These are phyloP conservation scores for Penicillium egyptiacum DNA, from an alignment of 495 filamentous ascomycete genomes.

Conservation along the genomic window DNA sequence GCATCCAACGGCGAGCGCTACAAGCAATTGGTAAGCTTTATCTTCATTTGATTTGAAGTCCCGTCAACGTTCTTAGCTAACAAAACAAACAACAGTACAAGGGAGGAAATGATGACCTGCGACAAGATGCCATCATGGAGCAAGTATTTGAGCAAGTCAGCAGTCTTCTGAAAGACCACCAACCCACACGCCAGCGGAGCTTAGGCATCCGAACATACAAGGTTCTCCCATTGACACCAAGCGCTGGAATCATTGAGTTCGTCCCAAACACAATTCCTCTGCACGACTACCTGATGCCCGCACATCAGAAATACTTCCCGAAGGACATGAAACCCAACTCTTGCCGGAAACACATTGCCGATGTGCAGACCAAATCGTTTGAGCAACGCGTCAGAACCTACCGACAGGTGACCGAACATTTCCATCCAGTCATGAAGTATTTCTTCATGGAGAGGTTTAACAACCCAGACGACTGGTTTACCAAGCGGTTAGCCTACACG, in stretches of 20 bases:
- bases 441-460: constrained; percentile 96
- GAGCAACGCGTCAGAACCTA: constrained; percentile 73
- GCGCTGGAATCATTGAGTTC: constrained; percentile 94
- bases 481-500: constrained; percentile 80
- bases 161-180: constrained; percentile 78
- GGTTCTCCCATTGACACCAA: constrained; percentile 80
- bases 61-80: background rate
- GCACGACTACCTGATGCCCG: constrained; percentile 86
- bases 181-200: constrained; percentile 81
- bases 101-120: constrained; percentile 88
- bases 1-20: constrained; percentile 73
- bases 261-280: constrained; percentile 88
- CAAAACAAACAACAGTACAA: constrained; percentile 62
- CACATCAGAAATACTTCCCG: constrained; percentile 82
- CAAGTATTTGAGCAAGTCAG: constrained; percentile 98
- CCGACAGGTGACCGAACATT: constrained; percentile 70
- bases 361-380: constrained; percentile 63
- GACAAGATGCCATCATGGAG: constrained; percentile 99
- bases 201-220: constrained; percentile 93
- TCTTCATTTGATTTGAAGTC: constrained; percentile 2
- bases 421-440: constrained; percentile 91
- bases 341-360: constrained; percentile 75
- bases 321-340: constrained; percentile 71
- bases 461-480: constrained; percentile 95
- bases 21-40: constrained; percentile 72